Evolutionary conservation across 768 basidiomycete species (phyloP), one percentile per base, ranked within the genome.

Genomic region (Albatrellus ellisii): DNA sequence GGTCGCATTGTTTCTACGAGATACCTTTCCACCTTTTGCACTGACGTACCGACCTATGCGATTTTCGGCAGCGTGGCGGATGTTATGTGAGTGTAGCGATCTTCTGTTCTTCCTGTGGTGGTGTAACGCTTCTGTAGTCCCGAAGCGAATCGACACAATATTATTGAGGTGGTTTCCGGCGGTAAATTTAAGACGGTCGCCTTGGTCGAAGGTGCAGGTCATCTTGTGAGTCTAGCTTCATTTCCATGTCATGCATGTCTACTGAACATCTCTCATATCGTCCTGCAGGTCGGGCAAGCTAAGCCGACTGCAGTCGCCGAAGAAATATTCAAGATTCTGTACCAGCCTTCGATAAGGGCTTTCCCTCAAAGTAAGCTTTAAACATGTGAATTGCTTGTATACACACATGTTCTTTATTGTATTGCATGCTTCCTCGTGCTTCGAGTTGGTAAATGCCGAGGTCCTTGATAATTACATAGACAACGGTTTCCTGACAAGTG

Each of bases 1-100:
- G 48, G 43, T 4, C 27, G 32, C 15, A 4, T 26, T 4, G 31
- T 34, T 4, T 31, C 43, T 10, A 22, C 28, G 29, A 24, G 39
- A 18, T 44, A 44, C 31, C 36, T 48, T 6, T 12, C 49, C 3
- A 44, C 39, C 2, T 48, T 50, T 28, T 50, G 49, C 42, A 42
- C 27, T 20, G 40, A 44, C 5, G 37, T 48, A n/a, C 49, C 46
- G 2, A 41, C 46, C 11, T 43, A 50, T 39, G 41, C 32, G n/a
- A 20, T 48, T n/a, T 47, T 50, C 4, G 49, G 49, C 18, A 35
- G 17, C 10, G 40, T 44, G 9, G 34, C 37, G 4, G 48, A 49
- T 41, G 12, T 47, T 6, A 11, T 29, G 48, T 49, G 33, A 39
- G 48, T 20, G 4, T 28, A 8, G n/a, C 29, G 25, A n/a, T 10